A percentile compares a stretch with the other conserved stretches of the same genome.
Evolutionary conservation across 139 green algal genomes (phyloP).

Genomic region (Medakamo hakoo): DNA sequence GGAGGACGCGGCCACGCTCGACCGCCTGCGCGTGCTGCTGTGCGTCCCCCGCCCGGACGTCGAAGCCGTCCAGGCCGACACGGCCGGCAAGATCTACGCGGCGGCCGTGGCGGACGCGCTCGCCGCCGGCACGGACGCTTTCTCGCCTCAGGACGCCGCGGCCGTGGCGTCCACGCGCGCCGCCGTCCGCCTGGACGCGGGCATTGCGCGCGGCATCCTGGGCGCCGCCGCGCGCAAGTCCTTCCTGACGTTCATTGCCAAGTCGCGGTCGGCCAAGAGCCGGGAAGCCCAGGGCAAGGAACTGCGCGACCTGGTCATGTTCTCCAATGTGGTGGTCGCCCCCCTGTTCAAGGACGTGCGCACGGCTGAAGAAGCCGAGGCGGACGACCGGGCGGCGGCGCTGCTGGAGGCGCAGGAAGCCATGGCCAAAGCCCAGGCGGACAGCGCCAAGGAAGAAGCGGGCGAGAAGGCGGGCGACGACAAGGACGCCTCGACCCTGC

Average conservation of each 20-base stretch:
- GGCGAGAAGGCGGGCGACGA: constrained; percentile 14
- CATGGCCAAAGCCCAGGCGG: constrained; percentile 4
- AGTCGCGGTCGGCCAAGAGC: constrained; percentile 34
- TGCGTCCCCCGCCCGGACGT: constrained; percentile 56
- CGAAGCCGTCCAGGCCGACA: constrained; percentile 30
- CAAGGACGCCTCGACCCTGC: not conserved
- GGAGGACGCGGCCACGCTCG: constrained; percentile 53
- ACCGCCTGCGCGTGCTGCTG: constrained; percentile 59
- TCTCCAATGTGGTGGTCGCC: constrained; percentile 74
- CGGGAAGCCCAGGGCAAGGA: constrained; percentile 49
- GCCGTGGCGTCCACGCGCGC: not conserved
- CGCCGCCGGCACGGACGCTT: constrained; percentile 4
- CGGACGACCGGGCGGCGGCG: constrained; percentile 15
- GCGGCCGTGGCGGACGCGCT: constrained; percentile 29
- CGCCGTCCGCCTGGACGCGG: not conserved
- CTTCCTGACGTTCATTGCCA: constrained; percentile 42
- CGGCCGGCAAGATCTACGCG: constrained; percentile 42
- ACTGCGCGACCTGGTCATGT: constrained; percentile 90
- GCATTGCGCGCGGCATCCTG: constrained; percentile 13
- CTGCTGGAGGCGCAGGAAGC: constrained; percentile 31
- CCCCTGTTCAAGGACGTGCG: constrained; percentile 65
- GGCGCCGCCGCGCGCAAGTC: constrained; percentile 11
- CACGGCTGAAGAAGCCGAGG: constrained; percentile 25
- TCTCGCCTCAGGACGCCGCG: not conserved
- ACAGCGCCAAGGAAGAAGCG: not conserved